Conservation (phyloP, 2,329 filamentous ascomycete species). For the Ascosphaera pollenicola region DNA sequence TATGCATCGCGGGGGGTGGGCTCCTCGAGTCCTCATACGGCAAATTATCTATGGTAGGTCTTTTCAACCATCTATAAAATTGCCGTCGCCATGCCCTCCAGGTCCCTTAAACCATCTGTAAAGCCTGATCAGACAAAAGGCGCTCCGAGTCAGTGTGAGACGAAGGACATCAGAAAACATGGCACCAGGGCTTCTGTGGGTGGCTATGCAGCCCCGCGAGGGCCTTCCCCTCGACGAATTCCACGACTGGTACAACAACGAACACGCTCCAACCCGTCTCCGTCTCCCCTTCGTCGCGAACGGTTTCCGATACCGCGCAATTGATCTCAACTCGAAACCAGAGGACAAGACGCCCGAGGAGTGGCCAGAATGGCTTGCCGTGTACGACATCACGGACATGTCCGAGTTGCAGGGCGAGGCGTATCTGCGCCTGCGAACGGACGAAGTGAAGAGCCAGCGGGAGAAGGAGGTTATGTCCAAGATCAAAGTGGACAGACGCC, state of each 20-base stretch:
- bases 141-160: too few relatives aligned
- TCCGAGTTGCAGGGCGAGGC: slow-evolving; percentile 43
- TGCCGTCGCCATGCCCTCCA: too few relatives aligned
- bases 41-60: too few relatives aligned
- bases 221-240: slow-evolving; percentile 46
- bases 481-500: slow-evolving; percentile 45
- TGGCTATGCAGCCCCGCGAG: slow-evolving; percentile 62
- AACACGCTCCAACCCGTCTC: slow-evolving; percentile 65
- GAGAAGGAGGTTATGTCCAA: slow-evolving; percentile 40
- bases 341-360: slow-evolving; percentile 13
- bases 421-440: slow-evolving; percentile 32
- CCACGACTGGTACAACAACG: slow-evolving; percentile 88
- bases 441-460: slow-evolving; percentile 32
- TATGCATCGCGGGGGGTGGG: too few relatives aligned
- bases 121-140: too few relatives aligned
- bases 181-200: slow-evolving; percentile 51
- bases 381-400: slow-evolving; percentile 66
- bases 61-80: too few relatives aligned
- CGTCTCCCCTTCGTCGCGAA: slow-evolving; percentile 53
- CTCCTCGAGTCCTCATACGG: too few relatives aligned
- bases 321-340: slow-evolving; percentile 25
- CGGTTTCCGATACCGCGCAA: slow-evolving; percentile 57
- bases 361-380: slow-evolving; percentile 50
- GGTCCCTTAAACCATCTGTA: too few relatives aligned
- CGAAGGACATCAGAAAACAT: too few relatives aligned